Percentiles rank a stretch among this genome's conserved stretches.
phyloP scores from a whole-genome alignment of 108 stramenopile species.

The Tribonema minus region DNA sequence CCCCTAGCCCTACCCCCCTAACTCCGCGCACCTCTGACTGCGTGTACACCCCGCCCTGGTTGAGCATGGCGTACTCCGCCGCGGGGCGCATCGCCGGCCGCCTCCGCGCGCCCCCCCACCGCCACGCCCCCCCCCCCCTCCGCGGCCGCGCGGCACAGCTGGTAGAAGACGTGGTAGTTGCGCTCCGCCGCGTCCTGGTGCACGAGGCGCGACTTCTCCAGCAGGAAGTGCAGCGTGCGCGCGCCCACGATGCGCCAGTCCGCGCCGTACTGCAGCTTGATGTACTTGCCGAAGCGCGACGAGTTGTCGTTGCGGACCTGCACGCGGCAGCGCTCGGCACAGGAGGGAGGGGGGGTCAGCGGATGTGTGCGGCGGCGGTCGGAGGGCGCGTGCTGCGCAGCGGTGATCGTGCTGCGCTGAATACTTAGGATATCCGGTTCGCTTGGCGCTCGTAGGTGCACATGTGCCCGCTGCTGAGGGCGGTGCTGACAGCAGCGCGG shows the following conservation, averaged over 20 bases:
- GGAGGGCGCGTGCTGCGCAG: too few relatives aligned
- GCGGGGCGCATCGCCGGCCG: background rate
- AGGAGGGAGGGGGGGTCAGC: too few relatives aligned
- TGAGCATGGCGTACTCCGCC: conserved; percentile 7
- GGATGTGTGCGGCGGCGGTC: too few relatives aligned
- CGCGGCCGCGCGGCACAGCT: conserved; percentile 59
- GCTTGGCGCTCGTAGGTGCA: too few relatives aligned
- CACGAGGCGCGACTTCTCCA: conserved; percentile 88
- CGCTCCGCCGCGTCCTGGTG: conserved; percentile 71
- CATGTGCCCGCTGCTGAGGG: too few relatives aligned
- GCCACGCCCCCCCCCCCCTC: background rate
- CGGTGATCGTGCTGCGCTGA: too few relatives aligned
- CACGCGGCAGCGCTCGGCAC: too few relatives aligned
- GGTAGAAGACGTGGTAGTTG: conserved; percentile 94
- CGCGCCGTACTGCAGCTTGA: conserved; percentile 49
- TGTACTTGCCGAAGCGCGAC: conserved; percentile 67
- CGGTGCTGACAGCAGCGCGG: too few relatives aligned
- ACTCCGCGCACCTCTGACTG: background rate
- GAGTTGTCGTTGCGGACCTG: conserved; percentile 68
- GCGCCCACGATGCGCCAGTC: conserved; percentile 51
- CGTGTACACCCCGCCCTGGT: conserved; percentile 3
- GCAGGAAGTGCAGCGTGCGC: conserved; percentile 69
- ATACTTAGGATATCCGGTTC: too few relatives aligned
- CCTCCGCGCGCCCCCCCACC: background rate
- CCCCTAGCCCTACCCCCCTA: too few relatives aligned